Base-by-base conservation (phyloP, 2,329 filamentous ascomycete genomes). In the Sclerotinia borealis region DNA sequence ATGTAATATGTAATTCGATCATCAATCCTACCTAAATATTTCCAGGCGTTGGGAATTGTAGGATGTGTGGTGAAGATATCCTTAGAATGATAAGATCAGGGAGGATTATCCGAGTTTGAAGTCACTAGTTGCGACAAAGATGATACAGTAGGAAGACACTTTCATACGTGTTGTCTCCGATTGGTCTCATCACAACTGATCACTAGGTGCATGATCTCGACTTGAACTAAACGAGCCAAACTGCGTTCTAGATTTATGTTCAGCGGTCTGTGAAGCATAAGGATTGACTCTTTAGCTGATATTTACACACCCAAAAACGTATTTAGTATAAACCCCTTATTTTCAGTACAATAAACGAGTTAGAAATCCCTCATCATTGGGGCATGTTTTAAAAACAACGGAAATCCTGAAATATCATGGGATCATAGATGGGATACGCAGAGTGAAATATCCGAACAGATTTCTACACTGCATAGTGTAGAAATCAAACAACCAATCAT, bases 211-310 rank as follows among this genome's bases (percentile, higher is more conserved):
- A 0, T 79, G 77, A 13, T 11, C 36, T 11, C 49, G 49, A 34
- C 49, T 52, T 52, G 49, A 19, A 81, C 79, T 0, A 83, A 85
- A 1, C 82, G 86, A 82, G 86, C 85, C 84, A 1, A 80, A 83
- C 70, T 88, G 85, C 0, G 85, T 88, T 2, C 75, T 72, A 52
- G 39, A 79, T 22, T 31, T 17, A 31, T 17, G 22, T 31, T 39
- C 6, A 49, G 17, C 27, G 5, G 11, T 49, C 34, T 43, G 13
- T 36, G 34, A 2, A 27, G 13, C 11, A 22, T 25, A 11, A 19
- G 15, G 43, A 27, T 6, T 59, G 15, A 13, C 8, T 11, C 19
- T 15, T 15, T 7, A 19, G 15, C 17, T 25, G 27, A 7, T 15
- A 37, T 17, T 49, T 49, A 59, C 55, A 74, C 71, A 69, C 84